A percentile compares a stretch with the other conserved stretches of the same genome.
Evolutionary conservation across 2,329 filamentous ascomycete species (phyloP).

Genomic region (Diaporthe australafricana): DNA sequence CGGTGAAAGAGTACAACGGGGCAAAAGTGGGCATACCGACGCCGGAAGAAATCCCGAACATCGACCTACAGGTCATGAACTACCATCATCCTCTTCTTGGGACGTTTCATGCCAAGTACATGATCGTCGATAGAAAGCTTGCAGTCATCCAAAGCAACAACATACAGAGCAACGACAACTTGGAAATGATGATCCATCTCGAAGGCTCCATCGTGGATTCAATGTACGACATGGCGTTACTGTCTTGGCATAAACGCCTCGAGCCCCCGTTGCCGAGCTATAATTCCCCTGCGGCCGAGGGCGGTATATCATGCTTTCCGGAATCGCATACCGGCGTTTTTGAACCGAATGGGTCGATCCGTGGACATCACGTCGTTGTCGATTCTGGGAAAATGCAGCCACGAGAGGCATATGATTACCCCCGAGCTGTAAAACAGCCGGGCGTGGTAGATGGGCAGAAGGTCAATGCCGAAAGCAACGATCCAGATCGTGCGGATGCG

Average conservation of each 20-base stretch:
- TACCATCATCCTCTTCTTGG: slow-evolving; percentile 77
- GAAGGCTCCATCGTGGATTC: slow-evolving; percentile 83
- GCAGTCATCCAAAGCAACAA: slow-evolving; percentile 83
- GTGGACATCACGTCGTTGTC: slow-evolving; percentile 44
- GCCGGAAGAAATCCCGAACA: slow-evolving; percentile 74
- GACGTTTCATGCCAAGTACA: slow-evolving; percentile 83
- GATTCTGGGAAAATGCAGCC: slow-evolving; percentile 43
- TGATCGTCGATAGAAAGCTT: slow-evolving; percentile 79
- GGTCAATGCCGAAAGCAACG: slow-evolving; percentile 25
- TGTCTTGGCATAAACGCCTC: slow-evolving; percentile 76
- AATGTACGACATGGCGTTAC: slow-evolving; percentile 78
- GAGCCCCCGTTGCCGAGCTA: slow-evolving; percentile 69
- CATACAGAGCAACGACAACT: slow-evolving; percentile 81
- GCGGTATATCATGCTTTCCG: slow-evolving; percentile 43
- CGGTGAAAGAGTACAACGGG: slow-evolving; percentile 67
- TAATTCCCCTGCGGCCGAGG: slow-evolving; percentile 58
- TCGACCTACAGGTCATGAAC: slow-evolving; percentile 80
- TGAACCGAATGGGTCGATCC: slow-evolving; percentile 45
- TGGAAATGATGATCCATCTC: slow-evolving; percentile 83
- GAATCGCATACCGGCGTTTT: slow-evolving; percentile 44
- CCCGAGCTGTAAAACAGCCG: slow-evolving; percentile 30
- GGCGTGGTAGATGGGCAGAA: slow-evolving; percentile 34
- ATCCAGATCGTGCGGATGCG: slow-evolving; percentile 36
- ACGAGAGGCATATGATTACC: slow-evolving; percentile 36
- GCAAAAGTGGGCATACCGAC: slow-evolving; percentile 70